Base-by-base conservation (phyloP, 1,139 yeast genomes). In the Magnusiomyces sp. region DNA sequence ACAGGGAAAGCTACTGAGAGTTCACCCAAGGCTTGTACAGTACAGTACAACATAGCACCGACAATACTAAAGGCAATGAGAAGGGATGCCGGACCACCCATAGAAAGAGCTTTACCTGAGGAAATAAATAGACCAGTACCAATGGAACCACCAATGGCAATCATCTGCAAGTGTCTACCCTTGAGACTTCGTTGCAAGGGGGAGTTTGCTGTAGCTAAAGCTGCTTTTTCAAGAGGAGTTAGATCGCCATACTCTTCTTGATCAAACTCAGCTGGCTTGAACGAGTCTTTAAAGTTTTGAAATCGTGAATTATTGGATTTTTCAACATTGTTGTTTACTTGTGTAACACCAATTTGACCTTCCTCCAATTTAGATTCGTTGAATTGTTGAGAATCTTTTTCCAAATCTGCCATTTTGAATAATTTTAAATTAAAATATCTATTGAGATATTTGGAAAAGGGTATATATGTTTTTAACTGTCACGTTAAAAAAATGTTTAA, bases 11-110 rank as follows among this genome's bases (percentile, higher is more conserved):
- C 74, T 40, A 84, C 86, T 45, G 94, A 88, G 63, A 87, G 65
- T 66, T 88, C 96, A 56, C 95, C 94, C 50, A 88, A 78, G n/a
- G 92, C 81, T 63, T 85, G 90, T 60, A 86, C 82, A 44, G 86
- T 83, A 59, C 80, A 76, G 68, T 79, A 84, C 59, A 88, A 66
- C 58, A 87, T 78, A 76, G 83, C 74, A 6, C 83, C 72, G 43
- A 89, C 85, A 55, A 84, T 75, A 45, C 81, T 67, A 48, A 78
- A 77, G 62, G 81, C 86, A 51, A 89, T 89, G 42, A 86, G 65
- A 43, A 86, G 69, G 50, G 86, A 84, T 5, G 85, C 92, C 2
- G 95, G 95, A 36, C 96, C 95, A 50, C 95, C 95, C 33, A 75
- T 71, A 46, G 70, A 65, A 58, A 86, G 71, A 1, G 89, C 77